Conservation (phyloP, 306 rosid genomes). For the Quercus robur region DNA sequence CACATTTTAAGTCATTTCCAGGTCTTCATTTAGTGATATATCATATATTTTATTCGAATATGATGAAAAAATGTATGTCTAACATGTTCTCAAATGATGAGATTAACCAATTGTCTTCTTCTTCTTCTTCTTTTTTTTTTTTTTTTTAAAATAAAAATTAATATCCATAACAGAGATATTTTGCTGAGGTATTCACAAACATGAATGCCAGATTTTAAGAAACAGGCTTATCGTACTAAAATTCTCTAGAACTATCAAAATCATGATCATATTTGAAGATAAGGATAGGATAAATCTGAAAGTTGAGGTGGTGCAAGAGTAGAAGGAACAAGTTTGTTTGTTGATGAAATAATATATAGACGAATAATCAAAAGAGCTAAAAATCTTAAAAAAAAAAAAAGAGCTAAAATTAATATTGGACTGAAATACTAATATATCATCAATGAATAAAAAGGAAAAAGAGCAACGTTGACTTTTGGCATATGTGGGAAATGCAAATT, state of each 20-base stretch:
- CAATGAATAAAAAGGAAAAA: not conserved
- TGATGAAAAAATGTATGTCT: too few relatives aligned
- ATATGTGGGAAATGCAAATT: not conserved
- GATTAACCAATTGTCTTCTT: not conserved
- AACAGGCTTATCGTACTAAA: not conserved
- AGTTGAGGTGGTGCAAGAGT: not conserved
- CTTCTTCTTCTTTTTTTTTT: too few relatives aligned
- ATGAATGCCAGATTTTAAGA: not conserved
- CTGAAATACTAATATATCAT: not conserved
- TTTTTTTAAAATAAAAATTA: not conserved
- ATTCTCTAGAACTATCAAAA: not conserved
- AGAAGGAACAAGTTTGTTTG: not conserved
- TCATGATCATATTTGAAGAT: not conserved
- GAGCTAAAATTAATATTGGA: not conserved
- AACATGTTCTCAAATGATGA: not conserved
- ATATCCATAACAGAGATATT: too few relatives aligned
- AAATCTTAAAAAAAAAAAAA: not conserved
- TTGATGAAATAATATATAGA: not conserved
- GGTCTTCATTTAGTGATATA: not conserved
- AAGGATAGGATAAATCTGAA: not conserved
- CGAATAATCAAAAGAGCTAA: not conserved
- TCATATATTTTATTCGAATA: too few relatives aligned
- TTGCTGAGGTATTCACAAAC: too few relatives aligned
- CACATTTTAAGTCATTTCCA: not conserved
- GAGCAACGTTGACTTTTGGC: not conserved